A percentile compares a stretch with the other conserved stretches of the same genome.
Conservation (phyloP, 2,329 filamentous ascomycete genomes). For the Madurella mycetomatis region DNA sequence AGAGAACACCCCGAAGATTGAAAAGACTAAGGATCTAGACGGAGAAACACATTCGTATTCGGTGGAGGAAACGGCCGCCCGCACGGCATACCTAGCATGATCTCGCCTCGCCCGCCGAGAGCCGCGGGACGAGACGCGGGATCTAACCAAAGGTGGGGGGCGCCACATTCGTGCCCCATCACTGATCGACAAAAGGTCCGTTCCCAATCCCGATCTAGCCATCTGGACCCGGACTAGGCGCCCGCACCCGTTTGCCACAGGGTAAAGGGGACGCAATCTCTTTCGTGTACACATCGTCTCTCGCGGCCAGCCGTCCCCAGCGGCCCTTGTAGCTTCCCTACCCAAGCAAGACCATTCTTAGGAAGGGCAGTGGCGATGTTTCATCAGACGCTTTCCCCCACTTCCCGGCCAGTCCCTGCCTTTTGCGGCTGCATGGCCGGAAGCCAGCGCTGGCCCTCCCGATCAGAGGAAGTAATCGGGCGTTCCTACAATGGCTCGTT, state of each 20-base stretch:
- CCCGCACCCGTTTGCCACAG: background rate
- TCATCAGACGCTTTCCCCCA: background rate
- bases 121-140: background rate
- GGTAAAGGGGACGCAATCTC: conserved; percentile 1
- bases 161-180: background rate
- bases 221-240: background rate
- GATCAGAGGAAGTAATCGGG: conserved; percentile 97
- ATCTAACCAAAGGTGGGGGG: background rate
- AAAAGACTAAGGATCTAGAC: background rate
- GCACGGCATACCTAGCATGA: conserved; percentile 4
- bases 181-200: background rate
- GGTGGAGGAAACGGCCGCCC: background rate
- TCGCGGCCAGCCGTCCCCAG: background rate
- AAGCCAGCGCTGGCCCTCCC: conserved; percentile 5
- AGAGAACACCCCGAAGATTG: background rate
- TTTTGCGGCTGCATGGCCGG: conserved; percentile 6
- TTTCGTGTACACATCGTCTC: conserved; percentile 5
- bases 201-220: background rate
- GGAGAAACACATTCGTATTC: background rate
- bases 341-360: background rate
- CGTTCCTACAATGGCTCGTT: conserved; percentile 52
- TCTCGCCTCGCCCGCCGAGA: background rate
- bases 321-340: background rate
- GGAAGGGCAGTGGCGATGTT: background rate
- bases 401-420: background rate